A percentile compares a stretch with the other conserved stretches of the same genome.
Conservation (phyloP, 345 rosid genomes). For the Populus pruinosa region DNA sequence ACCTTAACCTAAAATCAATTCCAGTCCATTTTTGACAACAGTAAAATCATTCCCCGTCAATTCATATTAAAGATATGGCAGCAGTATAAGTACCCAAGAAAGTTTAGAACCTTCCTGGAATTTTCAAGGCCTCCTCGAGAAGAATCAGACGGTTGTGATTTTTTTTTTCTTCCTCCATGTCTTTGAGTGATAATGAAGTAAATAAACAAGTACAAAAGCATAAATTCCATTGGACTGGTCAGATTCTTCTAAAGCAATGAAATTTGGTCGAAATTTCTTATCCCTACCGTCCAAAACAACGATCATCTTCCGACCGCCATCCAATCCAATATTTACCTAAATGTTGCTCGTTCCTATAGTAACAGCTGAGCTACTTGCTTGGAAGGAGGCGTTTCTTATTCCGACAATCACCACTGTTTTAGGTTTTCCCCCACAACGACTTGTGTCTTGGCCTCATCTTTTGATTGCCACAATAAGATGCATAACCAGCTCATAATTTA, state of each 20-base stretch:
- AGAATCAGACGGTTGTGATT: constrained; percentile 10
- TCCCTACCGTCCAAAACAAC: not conserved
- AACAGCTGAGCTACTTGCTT: not conserved
- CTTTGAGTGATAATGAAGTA: not conserved
- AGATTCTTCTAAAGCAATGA: not conserved
- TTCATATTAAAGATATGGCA: not conserved
- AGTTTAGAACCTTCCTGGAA: constrained; percentile 31
- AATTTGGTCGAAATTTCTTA: constrained; percentile 6
- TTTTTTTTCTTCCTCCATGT: too few relatives aligned
- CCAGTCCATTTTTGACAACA: too few relatives aligned
- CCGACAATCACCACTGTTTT: not conserved
- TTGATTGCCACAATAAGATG: not conserved
- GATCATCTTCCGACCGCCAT: not conserved
- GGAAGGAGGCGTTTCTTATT: not conserved
- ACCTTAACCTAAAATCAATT: too few relatives aligned
- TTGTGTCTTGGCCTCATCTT: not conserved
- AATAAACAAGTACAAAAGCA: not conserved
- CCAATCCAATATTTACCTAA: not conserved
- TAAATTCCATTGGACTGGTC: not conserved
- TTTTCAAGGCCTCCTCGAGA: constrained; percentile 23
- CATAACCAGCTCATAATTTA: not conserved
- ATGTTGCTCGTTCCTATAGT: not conserved
- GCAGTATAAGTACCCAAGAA: not conserved
- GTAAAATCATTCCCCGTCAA: not conserved
- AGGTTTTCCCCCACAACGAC: not conserved